These are phyloP conservation scores for Cordyceps militaris DNA, from an alignment of 2,329 filamentous ascomycete species.

Conservation along the genomic window DNA sequence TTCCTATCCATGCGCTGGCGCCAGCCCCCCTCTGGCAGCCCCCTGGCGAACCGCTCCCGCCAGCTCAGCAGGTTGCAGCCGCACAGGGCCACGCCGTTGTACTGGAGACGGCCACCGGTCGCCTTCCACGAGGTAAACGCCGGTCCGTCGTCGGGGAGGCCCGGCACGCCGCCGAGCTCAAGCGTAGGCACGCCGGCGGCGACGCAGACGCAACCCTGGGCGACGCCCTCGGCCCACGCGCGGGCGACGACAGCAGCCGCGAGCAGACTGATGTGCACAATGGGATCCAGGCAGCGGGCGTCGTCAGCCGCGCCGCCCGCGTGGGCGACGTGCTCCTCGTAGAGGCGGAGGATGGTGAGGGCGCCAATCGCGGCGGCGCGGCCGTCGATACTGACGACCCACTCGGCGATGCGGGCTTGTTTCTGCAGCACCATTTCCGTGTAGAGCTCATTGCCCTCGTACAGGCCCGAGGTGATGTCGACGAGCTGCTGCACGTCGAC, in stretches of 20 bases:
- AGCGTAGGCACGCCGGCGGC: neutral
- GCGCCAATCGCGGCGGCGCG: conserved; percentile 4
- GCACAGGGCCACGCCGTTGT: conserved; percentile 6
- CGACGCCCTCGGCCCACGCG: conserved; percentile 3
- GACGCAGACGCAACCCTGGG: neutral
- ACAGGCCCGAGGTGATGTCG: neutral
- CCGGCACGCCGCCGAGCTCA: neutral
- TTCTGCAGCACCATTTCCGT: conserved; percentile 4
- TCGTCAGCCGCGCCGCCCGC: neutral
- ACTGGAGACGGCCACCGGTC: conserved; percentile 2
- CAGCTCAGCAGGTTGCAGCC: conserved; percentile 5
- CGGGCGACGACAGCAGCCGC: conserved; percentile 5
- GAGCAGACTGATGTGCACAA: conserved; percentile 1
- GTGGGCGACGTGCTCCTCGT: conserved; percentile 1
- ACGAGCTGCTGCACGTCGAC: conserved; percentile 9
- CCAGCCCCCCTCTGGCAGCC: conserved; percentile 3
- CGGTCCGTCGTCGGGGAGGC: neutral
- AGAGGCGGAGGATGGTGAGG: conserved; percentile 1
- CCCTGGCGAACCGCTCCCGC: conserved; percentile 1
- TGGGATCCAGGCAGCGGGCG: neutral
- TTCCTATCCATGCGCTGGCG: conserved; percentile 5
- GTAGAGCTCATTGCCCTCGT: conserved; percentile 10
- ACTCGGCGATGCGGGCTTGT: conserved; percentile 2
- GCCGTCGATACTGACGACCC: conserved; percentile 1
- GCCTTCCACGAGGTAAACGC: neutral